Percentiles rank a stretch among this genome's conserved stretches.
Conservation (phyloP, 495 filamentous ascomycete genomes). For the Trichoderma gamsii region DNA sequence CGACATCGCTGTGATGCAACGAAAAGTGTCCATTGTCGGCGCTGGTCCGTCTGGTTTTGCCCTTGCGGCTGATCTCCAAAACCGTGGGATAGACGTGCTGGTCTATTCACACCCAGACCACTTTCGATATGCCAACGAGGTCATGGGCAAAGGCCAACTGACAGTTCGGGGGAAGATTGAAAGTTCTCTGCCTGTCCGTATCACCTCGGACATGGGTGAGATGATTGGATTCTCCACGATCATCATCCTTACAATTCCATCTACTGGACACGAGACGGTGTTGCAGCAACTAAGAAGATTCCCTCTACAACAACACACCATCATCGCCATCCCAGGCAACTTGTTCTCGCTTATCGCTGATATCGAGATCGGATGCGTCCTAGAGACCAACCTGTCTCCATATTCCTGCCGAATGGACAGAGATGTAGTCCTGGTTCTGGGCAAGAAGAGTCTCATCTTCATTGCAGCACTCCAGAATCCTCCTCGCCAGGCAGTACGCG, state of each 20-base stretch:
- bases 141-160: not conserved
- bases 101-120: not conserved
- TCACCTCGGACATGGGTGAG: not conserved
- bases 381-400: not conserved
- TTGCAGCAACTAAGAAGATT: not conserved
- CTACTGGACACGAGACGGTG: not conserved
- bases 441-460: not conserved
- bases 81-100: not conserved
- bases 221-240: not conserved
- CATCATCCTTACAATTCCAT: not conserved
- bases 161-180: not conserved
- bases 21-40: not conserved
- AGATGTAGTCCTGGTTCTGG: not conserved
- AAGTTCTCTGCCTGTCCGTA: not conserved
- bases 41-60: not conserved
- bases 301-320: not conserved
- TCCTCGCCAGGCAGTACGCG: not conserved
- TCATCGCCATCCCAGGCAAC: not conserved
- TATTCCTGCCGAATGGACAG: not conserved
- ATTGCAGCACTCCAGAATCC: not conserved
- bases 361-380: not conserved
- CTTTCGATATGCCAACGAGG: not conserved
- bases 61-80: not conserved
- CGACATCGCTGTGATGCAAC: not conserved
- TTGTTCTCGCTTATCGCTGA: not conserved